A percentile compares a stretch with the other conserved stretches of the same genome.
These are phyloP conservation scores for Paramyrothecium sp. DNA, from an alignment of 2,329 filamentous ascomycete genomes.

Conservation along the genomic window DNA sequence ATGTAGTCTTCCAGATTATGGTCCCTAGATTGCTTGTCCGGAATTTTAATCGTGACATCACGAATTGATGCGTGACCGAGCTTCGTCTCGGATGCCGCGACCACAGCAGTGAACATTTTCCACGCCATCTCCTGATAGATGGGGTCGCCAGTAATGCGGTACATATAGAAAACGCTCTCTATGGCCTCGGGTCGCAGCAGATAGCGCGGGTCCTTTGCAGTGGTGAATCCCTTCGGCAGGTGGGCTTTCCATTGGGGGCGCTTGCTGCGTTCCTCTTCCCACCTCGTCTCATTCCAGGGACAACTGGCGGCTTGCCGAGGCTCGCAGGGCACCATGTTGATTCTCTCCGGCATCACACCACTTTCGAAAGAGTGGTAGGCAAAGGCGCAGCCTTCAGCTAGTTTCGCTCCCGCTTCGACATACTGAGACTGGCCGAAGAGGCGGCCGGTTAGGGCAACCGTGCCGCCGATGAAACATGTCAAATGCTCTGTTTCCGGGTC, in stretches of 20 bases:
- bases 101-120: slow-evolving; percentile 51
- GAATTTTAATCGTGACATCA: slow-evolving; percentile 27
- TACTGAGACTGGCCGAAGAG: slow-evolving; percentile 39
- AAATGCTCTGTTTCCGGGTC: slow-evolving; percentile 42
- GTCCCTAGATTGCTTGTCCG: background rate
- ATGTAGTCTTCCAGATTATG: background rate
- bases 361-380: slow-evolving; percentile 45
- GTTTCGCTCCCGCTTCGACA: slow-evolving; percentile 40
- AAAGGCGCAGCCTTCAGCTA: slow-evolving; percentile 52
- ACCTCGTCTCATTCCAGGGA: slow-evolving; percentile 32
- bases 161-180: slow-evolving; percentile 53
- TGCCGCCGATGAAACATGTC: slow-evolving; percentile 50
- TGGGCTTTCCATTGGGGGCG: slow-evolving; percentile 16
- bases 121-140: slow-evolving; percentile 49
- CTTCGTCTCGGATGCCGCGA: slow-evolving; percentile 43
- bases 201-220: slow-evolving; percentile 49
- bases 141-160: slow-evolving; percentile 46
- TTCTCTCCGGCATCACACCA: slow-evolving; percentile 53
- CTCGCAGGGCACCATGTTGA: slow-evolving; percentile 39
- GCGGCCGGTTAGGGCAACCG: slow-evolving; percentile 46
- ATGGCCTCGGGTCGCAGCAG: slow-evolving; percentile 53
- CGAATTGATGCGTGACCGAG: slow-evolving; percentile 48
- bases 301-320: slow-evolving; percentile 24
- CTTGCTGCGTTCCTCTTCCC: slow-evolving; percentile 28
- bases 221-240: slow-evolving; percentile 61